A percentile compares a stretch with the other conserved stretches of the same genome.
phyloP scores from a whole-genome alignment of 208 protist genomes.

The Angomonas ambiguus region DNA sequence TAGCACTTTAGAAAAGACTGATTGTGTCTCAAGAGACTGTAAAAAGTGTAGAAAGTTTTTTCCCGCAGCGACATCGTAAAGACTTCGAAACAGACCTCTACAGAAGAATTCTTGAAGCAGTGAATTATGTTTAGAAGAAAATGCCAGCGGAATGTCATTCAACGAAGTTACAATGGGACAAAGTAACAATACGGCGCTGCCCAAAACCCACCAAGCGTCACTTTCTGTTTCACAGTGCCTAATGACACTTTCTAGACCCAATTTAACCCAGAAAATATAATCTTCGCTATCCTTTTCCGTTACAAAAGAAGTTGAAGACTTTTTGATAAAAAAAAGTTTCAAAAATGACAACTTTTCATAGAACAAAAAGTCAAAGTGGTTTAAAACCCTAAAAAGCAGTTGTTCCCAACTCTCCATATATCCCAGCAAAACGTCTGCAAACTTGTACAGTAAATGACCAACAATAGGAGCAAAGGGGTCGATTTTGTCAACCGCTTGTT shows the following conservation, averaged over 20 bases:
- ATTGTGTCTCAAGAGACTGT: not conserved
- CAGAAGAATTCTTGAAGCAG: not conserved
- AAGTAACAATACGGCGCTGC: not conserved
- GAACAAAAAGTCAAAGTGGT: conserved; percentile 5
- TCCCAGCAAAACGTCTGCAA: not conserved
- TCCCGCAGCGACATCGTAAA: not conserved
- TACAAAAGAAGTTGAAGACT: not conserved
- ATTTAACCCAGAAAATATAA: not conserved
- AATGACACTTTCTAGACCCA: not conserved
- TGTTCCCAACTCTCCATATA: conserved; percentile 5
- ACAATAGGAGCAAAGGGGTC: not conserved
- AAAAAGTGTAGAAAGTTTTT: not conserved
- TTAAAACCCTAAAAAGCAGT: conserved; percentile 1
- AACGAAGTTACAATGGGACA: not conserved
- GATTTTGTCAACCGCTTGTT: not conserved
- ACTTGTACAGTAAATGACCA: not conserved
- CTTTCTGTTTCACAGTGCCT: not conserved
- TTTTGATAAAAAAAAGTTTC: not conserved
- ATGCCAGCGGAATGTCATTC: not conserved
- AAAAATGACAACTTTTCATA: not conserved
- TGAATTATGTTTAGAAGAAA: not conserved
- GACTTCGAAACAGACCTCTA: not conserved
- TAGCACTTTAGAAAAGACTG: not conserved
- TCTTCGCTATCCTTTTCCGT: not conserved
- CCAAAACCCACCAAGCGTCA: conserved; percentile 7